phyloP scores from a whole-genome alignment of 2,329 filamentous ascomycete species.

The Biscogniauxia mediterranea region DNA sequence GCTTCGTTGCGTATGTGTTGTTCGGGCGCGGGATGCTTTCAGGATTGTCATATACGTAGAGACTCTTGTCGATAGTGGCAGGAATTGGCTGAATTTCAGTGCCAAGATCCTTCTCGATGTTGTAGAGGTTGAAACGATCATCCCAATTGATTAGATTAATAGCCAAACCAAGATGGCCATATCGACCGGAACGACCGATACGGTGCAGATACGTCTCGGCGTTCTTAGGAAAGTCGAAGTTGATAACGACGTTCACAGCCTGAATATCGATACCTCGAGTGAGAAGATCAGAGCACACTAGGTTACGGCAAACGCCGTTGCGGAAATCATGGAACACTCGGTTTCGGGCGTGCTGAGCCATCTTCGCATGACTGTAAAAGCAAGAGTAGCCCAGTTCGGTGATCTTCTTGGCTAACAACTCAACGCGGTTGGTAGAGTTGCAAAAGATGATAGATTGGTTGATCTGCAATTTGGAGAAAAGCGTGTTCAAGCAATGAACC shows the following conservation, averaged over 20 bases:
- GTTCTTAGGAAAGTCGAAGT: slow-evolving; percentile 99
- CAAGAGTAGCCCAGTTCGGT: slow-evolving; percentile 98
- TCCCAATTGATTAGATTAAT: slow-evolving; percentile 99
- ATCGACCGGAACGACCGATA: slow-evolving; percentile 95
- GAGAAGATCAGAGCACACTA: slow-evolving; percentile 95
- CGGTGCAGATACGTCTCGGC: slow-evolving; percentile 98
- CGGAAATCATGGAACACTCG: slow-evolving; percentile 99
- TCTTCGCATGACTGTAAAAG: slow-evolving; percentile 98
- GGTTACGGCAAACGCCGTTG: slow-evolving; percentile 94
- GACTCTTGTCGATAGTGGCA: slow-evolving; percentile 88
- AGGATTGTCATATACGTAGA: slow-evolving; percentile 97
- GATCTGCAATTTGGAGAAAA: slow-evolving; percentile 98
- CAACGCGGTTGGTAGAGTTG: slow-evolving; percentile 97
- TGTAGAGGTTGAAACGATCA: slow-evolving; percentile 97
- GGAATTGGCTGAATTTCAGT: slow-evolving; percentile 99
- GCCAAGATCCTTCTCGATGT: slow-evolving; percentile 94
- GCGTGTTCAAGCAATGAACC: slow-evolving; percentile 96
- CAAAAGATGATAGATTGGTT: slow-evolving; percentile 99
- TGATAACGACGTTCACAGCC: slow-evolving; percentile 99
- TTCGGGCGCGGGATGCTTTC: slow-evolving; percentile 88
- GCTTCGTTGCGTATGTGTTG: slow-evolving; percentile 43
- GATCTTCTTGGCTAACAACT: slow-evolving; percentile 97
- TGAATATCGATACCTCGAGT: slow-evolving; percentile 99
- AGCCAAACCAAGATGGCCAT: slow-evolving; percentile 93
- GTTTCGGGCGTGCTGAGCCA: slow-evolving; percentile 95